Percentiles rank a stretch among this genome's conserved stretches.
Conservation (phyloP, 2,329 filamentous ascomycete species). For the Xylaria sp. region DNA sequence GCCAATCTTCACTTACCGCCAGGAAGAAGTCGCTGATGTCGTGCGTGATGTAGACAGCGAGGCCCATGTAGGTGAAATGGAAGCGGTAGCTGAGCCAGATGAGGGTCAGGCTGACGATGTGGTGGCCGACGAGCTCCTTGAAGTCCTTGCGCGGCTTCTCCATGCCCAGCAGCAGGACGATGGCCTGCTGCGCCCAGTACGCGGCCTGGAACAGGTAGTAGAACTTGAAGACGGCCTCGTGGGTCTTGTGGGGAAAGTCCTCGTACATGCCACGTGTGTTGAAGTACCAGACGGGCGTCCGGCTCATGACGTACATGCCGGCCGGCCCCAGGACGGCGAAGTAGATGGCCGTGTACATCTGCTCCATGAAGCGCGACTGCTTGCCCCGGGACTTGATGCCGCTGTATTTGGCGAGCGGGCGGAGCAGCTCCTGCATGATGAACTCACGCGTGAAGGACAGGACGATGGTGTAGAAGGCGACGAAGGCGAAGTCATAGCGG, state of each 20-base stretch:
- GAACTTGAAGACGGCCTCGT: conserved; percentile 83
- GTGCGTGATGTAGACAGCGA: conserved; percentile 92
- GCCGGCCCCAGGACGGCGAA: conserved; percentile 81
- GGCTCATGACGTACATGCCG: conserved; percentile 87
- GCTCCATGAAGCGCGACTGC: conserved; percentile 92
- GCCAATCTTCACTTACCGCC: conserved; percentile 61
- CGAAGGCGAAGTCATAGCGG: conserved; percentile 82
- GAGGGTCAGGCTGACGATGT: conserved; percentile 83
- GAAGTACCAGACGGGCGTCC: conserved; percentile 95
- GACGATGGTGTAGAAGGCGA: conserved; percentile 85
- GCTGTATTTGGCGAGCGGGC: conserved; percentile 70
- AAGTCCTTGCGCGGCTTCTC: conserved; percentile 96
- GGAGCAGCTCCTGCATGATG: conserved; percentile 87
- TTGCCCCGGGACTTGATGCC: conserved; percentile 75
- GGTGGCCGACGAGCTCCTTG: conserved; percentile 88
- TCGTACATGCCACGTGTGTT: conserved; percentile 91
- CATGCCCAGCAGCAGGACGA: conserved; percentile 82
- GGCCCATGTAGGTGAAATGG: conserved; percentile 93
- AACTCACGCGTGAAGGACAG: conserved; percentile 94
- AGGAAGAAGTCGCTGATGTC: conserved; percentile 96
- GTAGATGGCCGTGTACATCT: conserved; percentile 92
- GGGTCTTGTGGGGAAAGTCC: conserved; percentile 79
- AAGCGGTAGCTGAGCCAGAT: conserved; percentile 90
- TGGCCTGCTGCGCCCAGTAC: conserved; percentile 94
- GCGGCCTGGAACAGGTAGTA: conserved; percentile 94